Evolutionary conservation across 352 stramenopile species (phyloP).

Genomic region (Peronospora farinosa): DNA sequence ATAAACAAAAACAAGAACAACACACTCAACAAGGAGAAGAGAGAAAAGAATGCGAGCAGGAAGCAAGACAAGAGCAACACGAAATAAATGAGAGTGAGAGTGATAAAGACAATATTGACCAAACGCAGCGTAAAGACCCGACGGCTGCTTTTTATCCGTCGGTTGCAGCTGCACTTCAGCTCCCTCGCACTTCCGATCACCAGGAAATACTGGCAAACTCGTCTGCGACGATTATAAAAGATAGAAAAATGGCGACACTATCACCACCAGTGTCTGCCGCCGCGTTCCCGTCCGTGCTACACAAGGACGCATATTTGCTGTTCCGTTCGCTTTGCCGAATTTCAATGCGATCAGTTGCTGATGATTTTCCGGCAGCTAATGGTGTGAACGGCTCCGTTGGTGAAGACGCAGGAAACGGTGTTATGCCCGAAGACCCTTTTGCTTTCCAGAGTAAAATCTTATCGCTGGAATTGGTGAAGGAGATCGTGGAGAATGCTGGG

Average conservation of each 20-base stretch:
- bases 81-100: slow-evolving; percentile 22
- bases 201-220: slow-evolving; percentile 1
- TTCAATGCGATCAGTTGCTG: slow-evolving; percentile 86
- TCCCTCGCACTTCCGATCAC: slow-evolving; percentile 4
- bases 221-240: slow-evolving; percentile 3
- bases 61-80: slow-evolving; percentile 13
- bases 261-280: slow-evolving; percentile 43
- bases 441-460: slow-evolving; percentile 95
- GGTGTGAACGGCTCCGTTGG: slow-evolving; percentile 16
- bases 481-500: slow-evolving; percentile 94
- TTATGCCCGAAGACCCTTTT: slow-evolving; percentile 82
- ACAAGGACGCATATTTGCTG: slow-evolving; percentile 97
- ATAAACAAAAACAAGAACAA: slow-evolving; percentile 29
- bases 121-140: slow-evolving; percentile 11
- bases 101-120: slow-evolving; percentile 11
- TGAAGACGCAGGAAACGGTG: slow-evolving; percentile 24
- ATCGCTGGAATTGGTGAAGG: slow-evolving; percentile 95
- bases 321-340: slow-evolving; percentile 95
- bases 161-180: slow-evolving; percentile 31
- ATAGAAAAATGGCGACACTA: slow-evolving; percentile 7
- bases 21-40: slow-evolving; percentile 13
- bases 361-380: slow-evolving; percentile 66
- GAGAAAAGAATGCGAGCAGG: slow-evolving; percentile 5
- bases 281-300: slow-evolving; percentile 92
- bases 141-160: slow-evolving; percentile 41